These are phyloP conservation scores for Fusarium sororula DNA, from an alignment of 2,329 filamentous ascomycete species.

Conservation along the genomic window DNA sequence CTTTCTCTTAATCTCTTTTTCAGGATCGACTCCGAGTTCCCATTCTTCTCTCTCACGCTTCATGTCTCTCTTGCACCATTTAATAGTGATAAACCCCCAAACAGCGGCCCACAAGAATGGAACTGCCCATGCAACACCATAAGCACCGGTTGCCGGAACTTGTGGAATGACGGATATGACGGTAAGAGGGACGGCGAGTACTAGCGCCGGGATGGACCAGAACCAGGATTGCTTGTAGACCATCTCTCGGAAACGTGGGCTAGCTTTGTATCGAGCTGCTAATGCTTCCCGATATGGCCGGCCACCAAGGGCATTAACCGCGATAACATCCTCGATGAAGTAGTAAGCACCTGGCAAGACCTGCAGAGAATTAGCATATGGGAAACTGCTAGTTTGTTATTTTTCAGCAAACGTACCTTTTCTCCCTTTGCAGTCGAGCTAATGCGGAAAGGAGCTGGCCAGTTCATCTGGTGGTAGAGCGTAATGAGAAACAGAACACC, in stretches of 20 bases:
- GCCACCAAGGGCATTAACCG: conserved; percentile 70
- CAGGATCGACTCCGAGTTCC: conserved; percentile 43
- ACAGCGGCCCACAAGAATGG: conserved; percentile 50
- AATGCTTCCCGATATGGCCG: conserved; percentile 53
- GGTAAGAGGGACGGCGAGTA: conserved; percentile 50
- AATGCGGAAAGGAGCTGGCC: conserved; percentile 67
- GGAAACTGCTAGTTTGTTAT: not conserved
- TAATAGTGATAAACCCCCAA: conserved; percentile 49
- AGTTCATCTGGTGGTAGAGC: conserved; percentile 48
- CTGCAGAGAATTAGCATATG: conserved; percentile 43
- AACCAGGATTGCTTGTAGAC: conserved; percentile 52
- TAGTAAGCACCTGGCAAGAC: conserved; percentile 71
- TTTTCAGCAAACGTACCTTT: conserved; percentile 37
- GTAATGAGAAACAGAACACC: conserved; percentile 52
- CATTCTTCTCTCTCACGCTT: conserved; percentile 50
- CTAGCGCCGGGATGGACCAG: conserved; percentile 52
- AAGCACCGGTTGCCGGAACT: conserved; percentile 49
- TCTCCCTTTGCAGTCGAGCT: conserved; percentile 69
- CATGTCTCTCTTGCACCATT: conserved; percentile 52
- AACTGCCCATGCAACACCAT: conserved; percentile 53
- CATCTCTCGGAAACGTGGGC: conserved; percentile 54
- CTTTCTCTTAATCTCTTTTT: conserved; percentile 32
- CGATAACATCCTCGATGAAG: conserved; percentile 73
- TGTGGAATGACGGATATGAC: conserved; percentile 47
- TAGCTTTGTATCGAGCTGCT: conserved; percentile 53